phyloP scores from a whole-genome alignment of 1,139 yeast species.

The Candida freyschussii region DNA sequence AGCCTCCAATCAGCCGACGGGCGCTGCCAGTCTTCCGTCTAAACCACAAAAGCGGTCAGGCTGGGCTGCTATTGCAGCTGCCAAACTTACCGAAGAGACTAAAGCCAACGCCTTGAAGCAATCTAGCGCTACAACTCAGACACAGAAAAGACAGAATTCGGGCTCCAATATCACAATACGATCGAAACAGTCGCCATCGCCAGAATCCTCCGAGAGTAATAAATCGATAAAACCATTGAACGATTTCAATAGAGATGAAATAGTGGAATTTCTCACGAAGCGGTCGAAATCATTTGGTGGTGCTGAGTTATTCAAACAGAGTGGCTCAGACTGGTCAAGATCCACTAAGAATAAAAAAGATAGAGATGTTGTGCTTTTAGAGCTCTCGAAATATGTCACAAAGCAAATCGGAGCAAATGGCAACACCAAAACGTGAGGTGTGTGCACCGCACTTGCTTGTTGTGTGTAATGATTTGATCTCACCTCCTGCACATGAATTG shows the following conservation, averaged over 20 bases:
- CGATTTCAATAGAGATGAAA: slow-evolving; percentile 11
- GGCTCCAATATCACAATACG: too few species aligned
- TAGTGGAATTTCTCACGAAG: slow-evolving; percentile 5
- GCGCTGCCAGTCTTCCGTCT: slow-evolving; percentile 1
- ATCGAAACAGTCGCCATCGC: slow-evolving; percentile 5
- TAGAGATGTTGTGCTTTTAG: slow-evolving; percentile 8
- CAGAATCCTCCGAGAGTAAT: slow-evolving; percentile 1
- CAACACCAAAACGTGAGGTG: too few species aligned
- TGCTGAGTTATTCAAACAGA: slow-evolving; percentile 4
- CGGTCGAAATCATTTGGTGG: slow-evolving; percentile 3
- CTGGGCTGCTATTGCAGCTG: slow-evolving; percentile 20
- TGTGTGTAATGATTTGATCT: too few species aligned
- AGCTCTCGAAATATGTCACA: slow-evolving; percentile 8
- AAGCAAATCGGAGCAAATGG: too few species aligned
- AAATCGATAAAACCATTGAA: slow-evolving; percentile 4
- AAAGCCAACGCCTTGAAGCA: slow-evolving; percentile 1
- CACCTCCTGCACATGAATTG: too few species aligned
- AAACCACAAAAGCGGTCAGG: slow-evolving; percentile 9
- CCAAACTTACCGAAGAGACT: slow-evolving; percentile 5
- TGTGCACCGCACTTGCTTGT: too few species aligned
- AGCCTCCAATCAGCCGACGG: background rate
- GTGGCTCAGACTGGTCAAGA: slow-evolving; percentile 13
- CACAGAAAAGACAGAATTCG: slow-evolving; percentile 1
- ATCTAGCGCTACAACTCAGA: slow-evolving; percentile 2
- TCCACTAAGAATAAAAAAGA: slow-evolving; percentile 3